phyloP scores from a whole-genome alignment of 2,329 filamentous ascomycete species.

The Gnomoniopsis smithogilvyi region DNA sequence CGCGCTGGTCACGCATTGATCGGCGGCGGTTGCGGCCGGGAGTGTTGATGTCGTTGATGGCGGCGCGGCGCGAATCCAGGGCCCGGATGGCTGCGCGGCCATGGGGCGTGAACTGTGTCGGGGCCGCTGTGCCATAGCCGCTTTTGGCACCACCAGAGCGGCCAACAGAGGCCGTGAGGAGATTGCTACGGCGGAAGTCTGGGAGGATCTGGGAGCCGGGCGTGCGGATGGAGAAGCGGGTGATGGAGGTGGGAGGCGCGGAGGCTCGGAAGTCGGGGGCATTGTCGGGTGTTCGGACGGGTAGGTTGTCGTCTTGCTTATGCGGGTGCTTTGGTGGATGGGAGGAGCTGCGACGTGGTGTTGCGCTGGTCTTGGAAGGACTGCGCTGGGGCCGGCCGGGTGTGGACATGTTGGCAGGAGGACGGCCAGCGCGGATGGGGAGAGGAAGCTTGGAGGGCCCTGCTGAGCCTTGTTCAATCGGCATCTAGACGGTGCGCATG shows the following conservation, averaged over 20 bases:
- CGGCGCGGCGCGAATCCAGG: slow-evolving; percentile 56
- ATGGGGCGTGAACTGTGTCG: slow-evolving; percentile 48
- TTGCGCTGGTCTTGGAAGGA: not conserved
- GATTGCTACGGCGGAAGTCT: slow-evolving; percentile 30
- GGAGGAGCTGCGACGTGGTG: slow-evolving; percentile 16
- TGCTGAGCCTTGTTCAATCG: slow-evolving; percentile 9
- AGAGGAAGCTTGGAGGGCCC: slow-evolving; percentile 14
- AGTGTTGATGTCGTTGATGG: slow-evolving; percentile 57
- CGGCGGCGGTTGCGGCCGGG: slow-evolving; percentile 57
- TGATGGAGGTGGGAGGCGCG: slow-evolving; percentile 37
- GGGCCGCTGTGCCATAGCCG: not conserved
- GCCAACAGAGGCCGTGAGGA: slow-evolving; percentile 42
- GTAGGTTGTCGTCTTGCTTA: not conserved
- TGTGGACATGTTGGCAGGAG: slow-evolving; percentile 9
- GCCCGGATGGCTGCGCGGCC: slow-evolving; percentile 57
- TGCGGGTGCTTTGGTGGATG: slow-evolving; percentile 4
- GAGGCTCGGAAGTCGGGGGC: slow-evolving; percentile 7
- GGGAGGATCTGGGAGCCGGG: slow-evolving; percentile 32
- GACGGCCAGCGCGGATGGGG: slow-evolving; percentile 10
- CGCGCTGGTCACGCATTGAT: slow-evolving; percentile 53
- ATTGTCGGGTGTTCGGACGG: slow-evolving; percentile 1
- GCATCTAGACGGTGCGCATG: slow-evolving; percentile 13
- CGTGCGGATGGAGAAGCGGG: slow-evolving; percentile 37
- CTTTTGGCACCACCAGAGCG: slow-evolving; percentile 37
- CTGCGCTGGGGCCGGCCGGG: slow-evolving; percentile 6